Evolutionary conservation across 2,329 filamentous ascomycete species (phyloP), one percentile per base, ranked within the genome.

Genomic region (Talaromyces sp.): DNA sequence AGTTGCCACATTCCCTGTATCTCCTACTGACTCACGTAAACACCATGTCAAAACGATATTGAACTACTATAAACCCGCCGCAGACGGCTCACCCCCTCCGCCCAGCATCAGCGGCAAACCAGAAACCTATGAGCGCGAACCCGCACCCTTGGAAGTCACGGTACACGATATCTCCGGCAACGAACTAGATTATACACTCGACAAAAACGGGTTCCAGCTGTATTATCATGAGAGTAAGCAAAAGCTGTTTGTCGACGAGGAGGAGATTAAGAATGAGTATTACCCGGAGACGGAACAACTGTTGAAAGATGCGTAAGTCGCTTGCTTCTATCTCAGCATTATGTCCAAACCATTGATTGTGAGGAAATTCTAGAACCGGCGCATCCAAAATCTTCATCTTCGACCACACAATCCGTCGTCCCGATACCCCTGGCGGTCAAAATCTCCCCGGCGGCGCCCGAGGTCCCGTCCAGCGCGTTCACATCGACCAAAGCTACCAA

Each of bases 401-500:
- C 70, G 82, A 83, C 70, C 82, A 83, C 66, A 83, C 81, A 4
- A 82, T 83, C 67, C 79, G 82, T 31, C 77, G 78, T 1, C 71
- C 74, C 9, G 50, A 54, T 2, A 52, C 9, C 37, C 66, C 69
- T 3, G 76, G 24, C 73, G 77, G 62, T 72, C 70, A 2, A 72
- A 73, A 11, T 74, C 31, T 35, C 9, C 50, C 50, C 3, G 27
- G 50, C 31, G 50, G 31, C 16, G 31, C 70, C 14, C 78, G 82
- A 39, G 77, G 80, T 6, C 82, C 82, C 2, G 82, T 83, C 1
- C 79, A 81, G 65, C 76, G 82, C n/a, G 82, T 83, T 2, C 82
- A 83, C 68, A 82, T 83, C 71, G 82, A 84, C 67, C 82, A 83
- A 67, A 82, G 81, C 56, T 79, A 81, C 67, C 70, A 75, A 35